Evolutionary conservation across 1,284 basidiomycete genomes (phyloP), one percentile per base, ranked within the genome.

Genomic region (Puccinia hordei): DNA sequence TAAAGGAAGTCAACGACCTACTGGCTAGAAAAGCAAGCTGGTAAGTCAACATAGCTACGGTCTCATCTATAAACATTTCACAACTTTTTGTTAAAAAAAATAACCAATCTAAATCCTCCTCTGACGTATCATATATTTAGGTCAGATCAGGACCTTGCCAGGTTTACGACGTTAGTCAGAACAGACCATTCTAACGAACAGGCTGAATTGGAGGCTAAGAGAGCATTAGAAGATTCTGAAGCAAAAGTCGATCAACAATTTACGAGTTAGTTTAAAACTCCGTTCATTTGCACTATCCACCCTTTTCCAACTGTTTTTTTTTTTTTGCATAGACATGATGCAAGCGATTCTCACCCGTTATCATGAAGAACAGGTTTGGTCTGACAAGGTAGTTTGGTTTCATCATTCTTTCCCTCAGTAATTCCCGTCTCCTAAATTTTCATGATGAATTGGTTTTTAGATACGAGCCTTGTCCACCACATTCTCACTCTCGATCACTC

Each of bases 301-400:
- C n/a, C n/a, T 15, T 30, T 35, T 61, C n/a, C 49, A 65, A 35
- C n/a, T 61, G 22, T 24, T 15, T 8, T 1, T 0, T 57, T 51
- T 0, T 15, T 38, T 22, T 74, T 55, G 5, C 17, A 19, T 46
- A 83, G 90, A 90, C 83, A 88, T 97, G 81, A 93, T 95, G 91
- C 90, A 91, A 81, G 88, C 90, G 3, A 97, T 97, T 83, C 88
- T 98, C 80, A 90, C 86, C 72, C 84, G 94, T 41, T 98, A 98
- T 85, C 95, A 98, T 87, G 95, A 97, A 86, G 95, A 97, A 85
- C 95, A 98, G 86, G 90, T 96, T 6, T 98, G 95, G 95, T 94
- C 92, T 81, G 95, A 98, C 88, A 98, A 98, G 87, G 84, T 84
- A 49, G 15, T 81, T 72, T 19, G 24, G 24, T n/a, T 15, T 51